Evolutionary conservation across 768 basidiomycete genomes (phyloP).

Genomic region (Lactarius sp.): DNA sequence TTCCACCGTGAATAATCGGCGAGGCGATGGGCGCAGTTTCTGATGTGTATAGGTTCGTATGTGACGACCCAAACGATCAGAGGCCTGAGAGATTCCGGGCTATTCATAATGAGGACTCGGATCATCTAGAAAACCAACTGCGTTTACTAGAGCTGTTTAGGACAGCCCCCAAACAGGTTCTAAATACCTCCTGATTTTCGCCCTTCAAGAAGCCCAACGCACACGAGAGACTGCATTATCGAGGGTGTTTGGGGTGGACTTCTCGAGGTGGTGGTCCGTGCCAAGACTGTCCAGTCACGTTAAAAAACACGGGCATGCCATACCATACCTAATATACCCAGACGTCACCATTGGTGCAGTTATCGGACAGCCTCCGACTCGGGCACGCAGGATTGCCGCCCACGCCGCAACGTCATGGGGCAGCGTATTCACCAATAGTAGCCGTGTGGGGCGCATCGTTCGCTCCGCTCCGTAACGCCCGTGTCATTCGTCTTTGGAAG

Average conservation of each 20-base stretch:
- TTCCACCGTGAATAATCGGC: slow-evolving; percentile 3
- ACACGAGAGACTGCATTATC: background rate
- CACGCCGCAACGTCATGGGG: background rate
- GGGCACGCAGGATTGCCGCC: too few species aligned
- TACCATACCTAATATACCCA: too few species aligned
- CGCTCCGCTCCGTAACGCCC: too few species aligned
- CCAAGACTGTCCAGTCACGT: background rate
- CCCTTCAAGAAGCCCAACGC: background rate
- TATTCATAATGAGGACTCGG: background rate
- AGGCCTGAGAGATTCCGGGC: background rate
- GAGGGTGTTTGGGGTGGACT: background rate
- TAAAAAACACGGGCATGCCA: background rate
- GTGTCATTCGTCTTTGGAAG: too few species aligned
- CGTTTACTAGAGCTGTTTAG: too few species aligned
- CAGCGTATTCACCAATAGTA: background rate
- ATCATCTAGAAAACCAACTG: background rate
- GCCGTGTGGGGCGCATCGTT: background rate
- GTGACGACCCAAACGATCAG: background rate
- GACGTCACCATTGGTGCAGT: too few species aligned
- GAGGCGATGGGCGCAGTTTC: background rate
- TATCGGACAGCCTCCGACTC: background rate
- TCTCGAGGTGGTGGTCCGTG: background rate
- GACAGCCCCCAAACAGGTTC: too few species aligned
- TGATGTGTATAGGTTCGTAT: background rate
- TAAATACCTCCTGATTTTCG: background rate